phyloP scores from a whole-genome alignment of 2,329 filamentous ascomycete genomes.

The Elsinoe necatrix region DNA sequence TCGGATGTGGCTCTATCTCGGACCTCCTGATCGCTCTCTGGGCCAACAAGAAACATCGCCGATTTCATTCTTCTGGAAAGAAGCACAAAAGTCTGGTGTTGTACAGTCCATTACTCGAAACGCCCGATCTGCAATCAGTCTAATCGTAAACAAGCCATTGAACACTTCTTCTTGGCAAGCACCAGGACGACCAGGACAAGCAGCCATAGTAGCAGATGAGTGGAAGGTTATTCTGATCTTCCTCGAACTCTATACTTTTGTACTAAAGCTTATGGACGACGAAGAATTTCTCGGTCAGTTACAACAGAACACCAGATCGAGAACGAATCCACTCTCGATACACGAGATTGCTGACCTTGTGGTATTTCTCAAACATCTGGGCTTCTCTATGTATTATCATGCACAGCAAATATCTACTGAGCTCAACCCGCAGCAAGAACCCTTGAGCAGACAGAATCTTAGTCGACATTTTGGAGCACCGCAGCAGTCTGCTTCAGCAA shows the following conservation, averaged over 20 bases:
- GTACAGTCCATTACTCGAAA: constrained; percentile 51
- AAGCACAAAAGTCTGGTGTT: constrained; percentile 48
- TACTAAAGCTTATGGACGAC: constrained; percentile 87
- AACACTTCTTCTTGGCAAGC: constrained; percentile 22
- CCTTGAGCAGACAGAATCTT: constrained; percentile 16
- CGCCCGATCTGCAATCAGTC: constrained; percentile 48
- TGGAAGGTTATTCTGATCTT: constrained; percentile 89
- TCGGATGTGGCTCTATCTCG: constrained; percentile 85
- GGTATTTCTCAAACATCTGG: constrained; percentile 79
- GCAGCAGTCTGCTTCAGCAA: neutral
- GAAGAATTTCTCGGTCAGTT: constrained; percentile 64
- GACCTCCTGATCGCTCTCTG: constrained; percentile 29
- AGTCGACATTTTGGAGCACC: constrained; percentile 24
- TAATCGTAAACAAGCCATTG: constrained; percentile 41
- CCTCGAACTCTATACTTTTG: constrained; percentile 86
- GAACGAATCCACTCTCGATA: constrained; percentile 60
- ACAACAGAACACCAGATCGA: constrained; percentile 33
- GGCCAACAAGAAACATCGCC: constrained; percentile 41
- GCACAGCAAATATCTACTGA: constrained; percentile 50
- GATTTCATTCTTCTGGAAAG: constrained; percentile 79
- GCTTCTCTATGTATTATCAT: constrained; percentile 83
- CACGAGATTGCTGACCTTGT: constrained; percentile 66
- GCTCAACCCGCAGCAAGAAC: constrained; percentile 9
- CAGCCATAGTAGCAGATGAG: constrained; percentile 51
- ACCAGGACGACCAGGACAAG: constrained; percentile 26